Evolutionary conservation across 2,329 filamentous ascomycete genomes (phyloP).

Genomic region (Cercospora beticola): DNA sequence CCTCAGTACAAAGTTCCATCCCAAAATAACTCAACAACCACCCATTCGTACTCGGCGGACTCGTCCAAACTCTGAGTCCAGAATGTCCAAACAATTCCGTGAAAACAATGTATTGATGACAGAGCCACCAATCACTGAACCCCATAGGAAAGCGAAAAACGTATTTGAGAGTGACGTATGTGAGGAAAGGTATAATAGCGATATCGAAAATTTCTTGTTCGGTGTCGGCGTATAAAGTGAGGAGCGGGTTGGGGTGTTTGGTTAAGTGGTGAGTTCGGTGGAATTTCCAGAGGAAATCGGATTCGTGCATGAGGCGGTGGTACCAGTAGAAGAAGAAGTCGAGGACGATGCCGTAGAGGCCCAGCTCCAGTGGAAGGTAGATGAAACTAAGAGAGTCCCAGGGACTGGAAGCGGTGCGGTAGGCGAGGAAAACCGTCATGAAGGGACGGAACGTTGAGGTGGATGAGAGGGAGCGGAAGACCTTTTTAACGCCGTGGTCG

Average conservation of each 20-base stretch:
- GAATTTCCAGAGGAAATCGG: conserved; percentile 44
- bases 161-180: conserved; percentile 40
- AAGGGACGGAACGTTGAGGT: conserved; percentile 25
- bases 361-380: conserved; percentile 41
- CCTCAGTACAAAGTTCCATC: conserved; percentile 45
- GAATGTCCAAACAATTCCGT: conserved; percentile 44
- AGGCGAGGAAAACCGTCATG: conserved; percentile 24
- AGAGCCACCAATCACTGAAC: conserved; percentile 51
- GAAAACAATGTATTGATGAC: conserved; percentile 48
- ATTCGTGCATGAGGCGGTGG: conserved; percentile 47
- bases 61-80: conserved; percentile 40
- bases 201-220: conserved; percentile 49
- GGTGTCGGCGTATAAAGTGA: conserved; percentile 45
- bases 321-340: conserved; percentile 49
- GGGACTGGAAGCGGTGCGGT: conserved; percentile 12
- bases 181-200: conserved; percentile 43
- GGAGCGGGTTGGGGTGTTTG: conserved; percentile 47
- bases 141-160: conserved; percentile 45
- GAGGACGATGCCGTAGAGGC: conserved; percentile 46
- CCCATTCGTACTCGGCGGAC: conserved; percentile 39
- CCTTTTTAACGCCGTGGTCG: conserved; percentile 32
- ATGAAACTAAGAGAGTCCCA: conserved; percentile 25
- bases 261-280: conserved; percentile 50
- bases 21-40: conserved; percentile 38
- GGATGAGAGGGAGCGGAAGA: conserved; percentile 21